Evolutionary conservation across 352 stramenopile species (phyloP), one percentile per base, ranked within the genome.

Genomic region (Phytophthora colocasiae): DNA sequence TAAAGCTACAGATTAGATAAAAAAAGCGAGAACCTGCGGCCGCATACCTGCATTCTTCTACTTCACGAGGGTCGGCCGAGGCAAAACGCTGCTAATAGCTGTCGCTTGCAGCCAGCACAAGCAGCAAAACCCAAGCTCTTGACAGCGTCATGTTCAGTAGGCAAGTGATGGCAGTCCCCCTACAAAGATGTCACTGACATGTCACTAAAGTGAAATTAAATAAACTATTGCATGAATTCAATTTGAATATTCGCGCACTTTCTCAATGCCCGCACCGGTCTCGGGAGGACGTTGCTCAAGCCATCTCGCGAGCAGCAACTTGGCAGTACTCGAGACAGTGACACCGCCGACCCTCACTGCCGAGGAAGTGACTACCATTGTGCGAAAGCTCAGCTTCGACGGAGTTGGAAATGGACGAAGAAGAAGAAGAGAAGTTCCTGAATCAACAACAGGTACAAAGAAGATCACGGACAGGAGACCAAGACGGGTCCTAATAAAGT

Each of bases 351-450:
- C 64, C 5, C 51, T 73, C 11, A 67, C 36, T 7, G 22, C 47
- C 31, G 61, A 59, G 15, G 65, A 71, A 22, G 31, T 51, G 0
- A 48, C 5, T 15, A 39, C 53, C 9, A 79, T 82, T 12, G 70
- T 68, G 24, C 78, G 86, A 49, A 89, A 89, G 48, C 70, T 94
- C 29, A 92, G 81, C 66, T 94, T 92, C 55, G 89, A 77, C 50
- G 65, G 75, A 2, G 77, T 73, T 2, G n/a, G 39, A 19, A 2
- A 72, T 73, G 68, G 73, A 87, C 17, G 69, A 73, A 1, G 50
- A 67, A 34, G 26, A 34, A 12, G 17, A 73, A 17, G 32, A 65
- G 29, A 24, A n/a, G n/a, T n/a, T 6, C 57, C 44, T n/a, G 27
- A 4, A 14, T 1, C 7, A 39, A 58, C 15, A 27, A 53, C 44